phyloP scores from a whole-genome alignment of 139 green algal species.

The Coelastrella sp. region DNA sequence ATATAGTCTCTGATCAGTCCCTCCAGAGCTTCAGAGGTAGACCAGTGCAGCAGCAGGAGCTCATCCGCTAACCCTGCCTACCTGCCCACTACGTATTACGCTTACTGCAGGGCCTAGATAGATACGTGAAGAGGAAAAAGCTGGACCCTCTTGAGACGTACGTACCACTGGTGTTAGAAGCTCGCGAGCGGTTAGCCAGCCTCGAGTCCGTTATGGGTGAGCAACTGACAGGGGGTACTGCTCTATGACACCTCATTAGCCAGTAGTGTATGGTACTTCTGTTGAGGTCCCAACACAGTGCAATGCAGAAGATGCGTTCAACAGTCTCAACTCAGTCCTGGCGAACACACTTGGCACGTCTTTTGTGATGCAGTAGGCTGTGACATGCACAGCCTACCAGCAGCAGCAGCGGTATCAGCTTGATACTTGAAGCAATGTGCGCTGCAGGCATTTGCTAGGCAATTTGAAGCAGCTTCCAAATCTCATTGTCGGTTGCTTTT shows the following conservation, averaged over 20 bases:
- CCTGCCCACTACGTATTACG: not conserved
- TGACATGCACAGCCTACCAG: too few relatives aligned
- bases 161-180: conserved; percentile 65
- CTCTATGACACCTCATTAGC: not conserved
- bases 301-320: too few relatives aligned
- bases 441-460: too few relatives aligned
- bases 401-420: too few relatives aligned
- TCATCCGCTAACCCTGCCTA: not conserved
- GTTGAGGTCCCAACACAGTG: too few relatives aligned
- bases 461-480: not conserved
- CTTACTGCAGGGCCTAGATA: conserved; percentile 45
- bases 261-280: not conserved
- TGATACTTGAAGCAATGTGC: too few relatives aligned
- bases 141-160: conserved; percentile 70
- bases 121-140: conserved; percentile 65
- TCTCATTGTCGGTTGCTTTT: not conserved
- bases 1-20: too few relatives aligned
- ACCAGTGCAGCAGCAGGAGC: not conserved
- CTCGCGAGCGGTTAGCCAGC: conserved; percentile 48
- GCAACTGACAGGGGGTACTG: not conserved
- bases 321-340: too few relatives aligned
- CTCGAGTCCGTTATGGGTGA: conserved; percentile 39
- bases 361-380: too few relatives aligned
- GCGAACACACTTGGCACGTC: too few relatives aligned
- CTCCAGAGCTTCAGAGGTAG: not conserved